Evolutionary conservation across 2,329 filamentous ascomycete genomes (phyloP).

Genomic region (Akanthomyces dipterigenus): DNA sequence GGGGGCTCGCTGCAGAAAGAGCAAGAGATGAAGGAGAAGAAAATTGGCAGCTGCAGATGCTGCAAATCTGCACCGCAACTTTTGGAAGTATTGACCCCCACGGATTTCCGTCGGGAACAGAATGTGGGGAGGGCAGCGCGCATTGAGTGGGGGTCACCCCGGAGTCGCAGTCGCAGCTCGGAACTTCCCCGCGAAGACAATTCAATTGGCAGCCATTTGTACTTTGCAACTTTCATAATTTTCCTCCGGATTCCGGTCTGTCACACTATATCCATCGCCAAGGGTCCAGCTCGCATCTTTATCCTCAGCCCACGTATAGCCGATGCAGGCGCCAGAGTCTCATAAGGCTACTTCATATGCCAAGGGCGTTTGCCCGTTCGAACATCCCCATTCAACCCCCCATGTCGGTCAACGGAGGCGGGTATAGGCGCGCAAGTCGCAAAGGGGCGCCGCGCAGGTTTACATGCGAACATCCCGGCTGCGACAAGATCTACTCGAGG

Average conservation of each 20-base stretch:
- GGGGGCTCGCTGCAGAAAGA: not conserved
- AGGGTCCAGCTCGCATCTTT: not conserved
- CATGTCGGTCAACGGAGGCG: constrained; percentile 13
- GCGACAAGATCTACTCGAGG: constrained; percentile 73
- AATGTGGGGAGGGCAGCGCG: not conserved
- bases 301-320: not conserved
- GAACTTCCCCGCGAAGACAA: constrained; percentile 9
- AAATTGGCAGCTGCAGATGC: not conserved
- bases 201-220: not conserved
- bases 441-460: constrained; percentile 47
- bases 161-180: not conserved
- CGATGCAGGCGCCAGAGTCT: not conserved
- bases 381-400: not conserved
- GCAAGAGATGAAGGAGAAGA: not conserved
- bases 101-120: not conserved
- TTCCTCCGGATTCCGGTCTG: not conserved
- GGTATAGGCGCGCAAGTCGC: constrained; percentile 45
- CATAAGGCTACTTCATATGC: not conserved
- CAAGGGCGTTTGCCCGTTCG: not conserved
- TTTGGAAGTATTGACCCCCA: constrained; percentile 5
- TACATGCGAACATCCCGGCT: constrained; percentile 61
- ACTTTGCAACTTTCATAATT: constrained; percentile 6
- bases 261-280: not conserved
- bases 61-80: not conserved
- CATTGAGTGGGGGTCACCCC: constrained; percentile 13